These are phyloP conservation scores for Thelephora terrestris DNA, from an alignment of 1,284 basidiomycete genomes.

Conservation along the genomic window DNA sequence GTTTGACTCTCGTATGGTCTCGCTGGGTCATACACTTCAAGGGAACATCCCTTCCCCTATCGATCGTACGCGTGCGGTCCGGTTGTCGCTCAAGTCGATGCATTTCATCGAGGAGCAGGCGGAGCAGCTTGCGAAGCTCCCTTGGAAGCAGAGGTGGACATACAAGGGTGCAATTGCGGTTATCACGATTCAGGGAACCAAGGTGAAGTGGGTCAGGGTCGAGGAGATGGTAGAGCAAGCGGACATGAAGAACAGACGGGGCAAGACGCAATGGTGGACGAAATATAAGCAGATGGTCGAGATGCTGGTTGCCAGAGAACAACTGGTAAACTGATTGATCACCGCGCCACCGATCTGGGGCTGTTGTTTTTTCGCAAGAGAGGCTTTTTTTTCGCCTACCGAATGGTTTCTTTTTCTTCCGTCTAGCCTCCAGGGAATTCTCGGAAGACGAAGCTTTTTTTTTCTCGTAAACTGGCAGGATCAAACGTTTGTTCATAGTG, in stretches of 20 bases:
- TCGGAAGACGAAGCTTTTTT: no score
- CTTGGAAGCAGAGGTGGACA: slow-evolving; percentile 40
- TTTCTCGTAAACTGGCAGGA: no score
- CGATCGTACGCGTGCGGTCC: slow-evolving; percentile 86
- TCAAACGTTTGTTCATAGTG: no score
- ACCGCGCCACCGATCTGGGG: neutral
- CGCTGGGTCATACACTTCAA: slow-evolving; percentile 93
- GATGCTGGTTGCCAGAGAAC: slow-evolving; percentile 52
- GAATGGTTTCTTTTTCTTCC: neutral
- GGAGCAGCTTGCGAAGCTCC: slow-evolving; percentile 34
- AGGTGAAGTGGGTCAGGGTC: slow-evolving; percentile 76
- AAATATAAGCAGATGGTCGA: slow-evolving; percentile 63
- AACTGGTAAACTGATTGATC: slow-evolving; percentile 24
- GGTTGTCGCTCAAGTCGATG: slow-evolving; percentile 89
- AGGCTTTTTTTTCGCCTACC: neutral
- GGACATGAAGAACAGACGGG: slow-evolving; percentile 85
- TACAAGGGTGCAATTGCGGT: slow-evolving; percentile 70
- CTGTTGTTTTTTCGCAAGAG: neutral
- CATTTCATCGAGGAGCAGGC: slow-evolving; percentile 86
- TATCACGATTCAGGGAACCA: slow-evolving; percentile 82
- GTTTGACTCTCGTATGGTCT: slow-evolving; percentile 93
- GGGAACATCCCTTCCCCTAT: slow-evolving; percentile 91
- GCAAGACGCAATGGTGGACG: slow-evolving; percentile 79
- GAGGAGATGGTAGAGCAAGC: slow-evolving; percentile 78
- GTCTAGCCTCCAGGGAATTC: no score